Evolutionary conservation across 2,329 filamentous ascomycete genomes (phyloP), one percentile per base, ranked within the genome.

Genomic region (Arthroderma uncinatum): DNA sequence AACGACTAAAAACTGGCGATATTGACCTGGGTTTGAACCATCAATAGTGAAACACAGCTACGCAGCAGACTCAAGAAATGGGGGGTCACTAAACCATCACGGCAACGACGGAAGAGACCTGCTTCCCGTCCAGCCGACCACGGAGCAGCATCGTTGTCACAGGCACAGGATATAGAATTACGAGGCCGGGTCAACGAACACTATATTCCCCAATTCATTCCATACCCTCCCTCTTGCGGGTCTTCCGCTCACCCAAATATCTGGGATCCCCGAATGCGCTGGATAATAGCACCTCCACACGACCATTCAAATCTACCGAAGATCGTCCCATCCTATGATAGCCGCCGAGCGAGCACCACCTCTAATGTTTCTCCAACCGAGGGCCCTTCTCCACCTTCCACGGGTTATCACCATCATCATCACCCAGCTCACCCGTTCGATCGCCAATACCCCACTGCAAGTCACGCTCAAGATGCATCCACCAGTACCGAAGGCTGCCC

Each of bases 31-130:
- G 8, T 28, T 36, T 14, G 21, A n/a, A 16, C 21, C 21, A 30
- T n/a, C 16, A 8, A 37, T 57, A 74, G 72, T 64, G 72, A 74
- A 63, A 74, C 72, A n/a, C 72, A 74, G 62, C 60, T 74, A 57
- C 71, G 72, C 56, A 74, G 72, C 58, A 67, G 71, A 56, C 59
- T 74, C 50, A 74, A 74, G 69, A 74, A 74, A 65, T 74, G 72
- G 72, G 66, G 72, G 19, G 71, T 74, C 39, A 74, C 71, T 57
- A 74, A 74, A 59, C 71, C 71, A n/a, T 73, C 71, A 23, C 71
- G 72, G 14, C 72, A 73, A 58, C 70, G 67, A 54, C 68, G 71
- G 54, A 73, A 73, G 65, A 73, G 72, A 54, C 37, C 54, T 34
- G 21, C 23, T 33, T 42, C n/a, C 50, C 50, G 50, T n/a, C 28